A percentile compares a stretch with the other conserved stretches of the same genome.
phyloP scores from a whole-genome alignment of 305 asterid genomes.

The Solanum chacoense region DNA sequence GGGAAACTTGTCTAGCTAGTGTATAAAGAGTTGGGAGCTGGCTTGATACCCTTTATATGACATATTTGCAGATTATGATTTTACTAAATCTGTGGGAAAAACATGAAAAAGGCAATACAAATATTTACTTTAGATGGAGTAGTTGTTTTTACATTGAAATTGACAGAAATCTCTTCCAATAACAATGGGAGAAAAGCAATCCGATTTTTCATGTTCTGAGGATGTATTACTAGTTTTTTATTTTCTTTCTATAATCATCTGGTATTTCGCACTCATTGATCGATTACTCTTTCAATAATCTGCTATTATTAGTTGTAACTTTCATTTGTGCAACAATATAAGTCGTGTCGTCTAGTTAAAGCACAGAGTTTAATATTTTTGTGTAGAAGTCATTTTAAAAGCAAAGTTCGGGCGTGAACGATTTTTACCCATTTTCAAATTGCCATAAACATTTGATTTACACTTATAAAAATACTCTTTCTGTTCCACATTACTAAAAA shows the following conservation, averaged over 20 bases:
- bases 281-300: neutral
- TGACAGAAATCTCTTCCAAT: neutral
- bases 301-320: neutral
- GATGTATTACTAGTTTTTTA: neutral
- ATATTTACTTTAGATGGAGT: neutral
- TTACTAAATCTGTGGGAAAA: neutral
- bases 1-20: conserved; percentile 1
- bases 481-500: neutral
- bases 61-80: neutral
- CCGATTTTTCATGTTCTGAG: neutral
- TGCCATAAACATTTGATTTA: neutral
- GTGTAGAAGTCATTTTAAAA: neutral
- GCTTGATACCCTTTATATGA: neutral
- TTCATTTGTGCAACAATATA: neutral
- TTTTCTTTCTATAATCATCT: no score
- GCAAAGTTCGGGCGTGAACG: neutral
- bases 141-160: neutral
- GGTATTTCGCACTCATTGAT: neutral
- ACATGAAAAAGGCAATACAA: neutral
- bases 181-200: neutral
- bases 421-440: neutral
- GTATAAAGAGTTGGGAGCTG: neutral
- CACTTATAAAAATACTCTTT: neutral
- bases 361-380: no score
- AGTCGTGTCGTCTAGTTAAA: neutral